phyloP scores from a whole-genome alignment of 257 asterid genomes.

The Haberlea rhodopensis region DNA sequence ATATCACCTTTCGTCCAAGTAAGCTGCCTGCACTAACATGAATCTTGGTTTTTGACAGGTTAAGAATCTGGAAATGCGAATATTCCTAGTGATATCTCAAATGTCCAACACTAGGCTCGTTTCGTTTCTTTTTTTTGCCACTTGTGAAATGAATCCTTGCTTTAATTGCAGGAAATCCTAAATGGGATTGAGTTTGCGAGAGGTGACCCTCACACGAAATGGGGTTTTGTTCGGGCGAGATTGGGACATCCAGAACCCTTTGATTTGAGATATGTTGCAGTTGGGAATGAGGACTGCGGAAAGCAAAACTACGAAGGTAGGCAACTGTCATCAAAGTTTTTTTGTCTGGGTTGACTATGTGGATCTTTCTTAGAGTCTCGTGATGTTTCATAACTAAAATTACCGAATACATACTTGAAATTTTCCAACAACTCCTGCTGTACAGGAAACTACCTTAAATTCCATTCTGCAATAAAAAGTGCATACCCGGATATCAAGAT shows the following conservation, averaged over 20 bases:
- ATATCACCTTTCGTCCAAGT: constrained; percentile 78
- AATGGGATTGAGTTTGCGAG: constrained; percentile 91
- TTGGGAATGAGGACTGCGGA: constrained; percentile 94
- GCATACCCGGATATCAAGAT: constrained; percentile 74
- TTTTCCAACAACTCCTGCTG: constrained; percentile 8
- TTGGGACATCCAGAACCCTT: constrained; percentile 94
- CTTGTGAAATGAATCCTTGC: constrained; percentile 10
- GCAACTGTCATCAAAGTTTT: constrained; percentile 14
- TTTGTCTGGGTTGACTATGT: neutral
- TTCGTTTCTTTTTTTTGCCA: neutral
- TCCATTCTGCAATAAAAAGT: constrained; percentile 59
- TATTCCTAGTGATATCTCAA: neutral
- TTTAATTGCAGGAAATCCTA: constrained; percentile 59
- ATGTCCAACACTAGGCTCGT: neutral
- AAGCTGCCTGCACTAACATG: constrained; percentile 12
- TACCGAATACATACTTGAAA: neutral
- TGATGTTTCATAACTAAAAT: neutral
- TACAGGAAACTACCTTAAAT: constrained; percentile 90
- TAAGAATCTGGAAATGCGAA: neutral
- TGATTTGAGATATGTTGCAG: constrained; percentile 81
- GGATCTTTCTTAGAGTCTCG: neutral
- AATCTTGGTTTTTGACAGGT: neutral
- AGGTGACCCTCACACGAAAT: constrained; percentile 67
- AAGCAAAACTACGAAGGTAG: constrained; percentile 76
- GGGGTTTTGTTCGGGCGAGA: constrained; percentile 90